Conservation (phyloP, 768 basidiomycete genomes). For the Boletus vermiculosoides region DNA sequence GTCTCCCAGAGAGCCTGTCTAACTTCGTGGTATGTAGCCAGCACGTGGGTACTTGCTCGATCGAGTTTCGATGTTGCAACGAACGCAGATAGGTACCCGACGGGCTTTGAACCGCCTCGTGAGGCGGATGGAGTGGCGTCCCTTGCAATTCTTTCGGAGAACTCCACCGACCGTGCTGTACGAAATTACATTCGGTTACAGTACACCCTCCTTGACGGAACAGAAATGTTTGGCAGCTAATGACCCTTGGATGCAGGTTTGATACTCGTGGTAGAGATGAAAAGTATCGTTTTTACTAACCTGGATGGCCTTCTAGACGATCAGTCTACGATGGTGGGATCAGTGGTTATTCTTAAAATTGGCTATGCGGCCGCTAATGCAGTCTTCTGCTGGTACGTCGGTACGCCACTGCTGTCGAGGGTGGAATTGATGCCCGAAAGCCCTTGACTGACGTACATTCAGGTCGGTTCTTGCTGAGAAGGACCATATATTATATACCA, state of each 20-base stretch:
- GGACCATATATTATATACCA: not conserved
- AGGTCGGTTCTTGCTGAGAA: not conserved
- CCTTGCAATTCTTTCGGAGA: not conserved
- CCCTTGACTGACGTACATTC: not conserved
- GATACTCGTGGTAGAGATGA: not conserved
- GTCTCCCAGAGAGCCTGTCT: not conserved
- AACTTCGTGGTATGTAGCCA: not conserved
- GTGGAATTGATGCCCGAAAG: not conserved
- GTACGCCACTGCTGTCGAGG: not conserved
- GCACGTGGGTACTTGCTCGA: not conserved
- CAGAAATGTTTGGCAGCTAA: not conserved
- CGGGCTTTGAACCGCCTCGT: not conserved
- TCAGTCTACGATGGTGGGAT: not conserved
- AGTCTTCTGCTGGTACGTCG: not conserved
- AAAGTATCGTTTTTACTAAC: not conserved
- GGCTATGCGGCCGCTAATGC: not conserved
- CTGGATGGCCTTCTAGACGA: not conserved
- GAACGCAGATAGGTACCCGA: not conserved
- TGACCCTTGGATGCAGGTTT: not conserved
- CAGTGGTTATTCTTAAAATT: not conserved
- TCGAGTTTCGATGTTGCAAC: not conserved
- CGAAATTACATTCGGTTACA: not conserved
- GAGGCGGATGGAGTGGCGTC: not conserved
- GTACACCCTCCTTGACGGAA: not conserved
- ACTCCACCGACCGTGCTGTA: not conserved